phyloP scores from a whole-genome alignment of 495 filamentous ascomycete genomes.

The Sabuloglossum arenarium region DNA sequence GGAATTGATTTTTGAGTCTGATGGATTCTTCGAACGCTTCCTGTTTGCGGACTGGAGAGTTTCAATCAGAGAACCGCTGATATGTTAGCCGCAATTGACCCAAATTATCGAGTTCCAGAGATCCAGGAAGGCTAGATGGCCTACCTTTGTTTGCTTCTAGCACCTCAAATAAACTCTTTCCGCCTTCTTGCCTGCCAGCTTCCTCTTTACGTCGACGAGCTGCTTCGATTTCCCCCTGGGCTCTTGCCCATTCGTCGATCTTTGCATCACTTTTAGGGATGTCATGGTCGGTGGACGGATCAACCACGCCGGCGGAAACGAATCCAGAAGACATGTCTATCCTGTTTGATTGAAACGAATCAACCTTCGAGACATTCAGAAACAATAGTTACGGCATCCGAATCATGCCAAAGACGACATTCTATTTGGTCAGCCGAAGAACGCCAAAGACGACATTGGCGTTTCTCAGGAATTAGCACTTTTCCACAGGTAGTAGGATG shows the following conservation, averaged over 20 bases:
- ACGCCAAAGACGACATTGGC: too few relatives aligned
- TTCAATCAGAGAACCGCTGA: slow-evolving; percentile 20
- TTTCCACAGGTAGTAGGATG: too few relatives aligned
- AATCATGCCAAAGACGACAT: neutral
- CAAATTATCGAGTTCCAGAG: neutral
- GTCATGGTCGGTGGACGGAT: slow-evolving; percentile 14
- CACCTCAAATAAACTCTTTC: slow-evolving; percentile 66
- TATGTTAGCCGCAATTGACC: slow-evolving; percentile 26
- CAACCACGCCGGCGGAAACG: slow-evolving; percentile 63
- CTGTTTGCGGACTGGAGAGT: slow-evolving; percentile 61
- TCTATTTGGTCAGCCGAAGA: too few relatives aligned
- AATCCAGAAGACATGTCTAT: slow-evolving; percentile 62
- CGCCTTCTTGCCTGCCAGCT: slow-evolving; percentile 31
- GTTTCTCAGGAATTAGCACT: too few relatives aligned
- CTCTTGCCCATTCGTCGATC: slow-evolving; percentile 50
- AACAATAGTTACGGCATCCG: neutral
- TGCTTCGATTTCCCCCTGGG: slow-evolving; percentile 57
- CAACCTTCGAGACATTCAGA: neutral
- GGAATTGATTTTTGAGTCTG: slow-evolving; percentile 81
- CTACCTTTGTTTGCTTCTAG: slow-evolving; percentile 89
- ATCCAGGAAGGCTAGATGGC: slow-evolving; percentile 9
- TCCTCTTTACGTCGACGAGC: slow-evolving; percentile 37
- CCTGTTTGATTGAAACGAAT: neutral
- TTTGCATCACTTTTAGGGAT: neutral
- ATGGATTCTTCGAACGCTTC: slow-evolving; percentile 86